Base-by-base conservation (phyloP, 1,139 yeast genomes). In the Sugiyamaella neomexicana region DNA sequence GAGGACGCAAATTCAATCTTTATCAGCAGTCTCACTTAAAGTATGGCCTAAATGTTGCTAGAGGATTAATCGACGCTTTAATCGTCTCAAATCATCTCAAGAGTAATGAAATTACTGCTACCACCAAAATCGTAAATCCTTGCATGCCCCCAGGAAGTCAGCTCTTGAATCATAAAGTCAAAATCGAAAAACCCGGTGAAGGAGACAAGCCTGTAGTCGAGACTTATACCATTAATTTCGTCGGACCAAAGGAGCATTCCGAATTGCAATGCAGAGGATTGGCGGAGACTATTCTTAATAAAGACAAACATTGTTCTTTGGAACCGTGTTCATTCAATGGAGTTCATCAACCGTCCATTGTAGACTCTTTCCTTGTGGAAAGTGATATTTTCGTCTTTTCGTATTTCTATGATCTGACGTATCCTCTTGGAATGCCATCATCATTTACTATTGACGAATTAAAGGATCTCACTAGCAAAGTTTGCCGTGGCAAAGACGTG, bases 271-370 rank as follows among this genome's bases (percentile, higher is more conserved):
- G 99, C 74, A 82, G 97, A 62, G 79, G 77, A 67, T 71, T 93
- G 50, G 90, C 98, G 5, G 98, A 93, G 69, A 71, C 79, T 57
- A 82, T 89, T 34, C 79, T 93, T 69, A 86, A 89, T 72, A 91
- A 91, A 74, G 96, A 90, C 40, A 78, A 80, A 12, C 82, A 78
- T 58, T 93, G 99, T 76, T 69, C 75, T 1, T 68, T 77, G 43
- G 80, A 82, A 58, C 96, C 99, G 51, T 93, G 99, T 72, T 89
- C 98, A 1, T 93, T 93, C 79, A 89, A 91, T 67, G 99, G 99
- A 65, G 86, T 90, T 52, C 95, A 93, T 70, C 99, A 93, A 75
- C 99, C 99, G 5, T 86, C 96, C 2, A 77, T 93, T 63, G 81
- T 83, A 46, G 82, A 79, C 60, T 81, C 95, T 12, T 91, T 93